phyloP scores from a whole-genome alignment of 2,329 filamentous ascomycete genomes.

The Fusarium sp. region DNA sequence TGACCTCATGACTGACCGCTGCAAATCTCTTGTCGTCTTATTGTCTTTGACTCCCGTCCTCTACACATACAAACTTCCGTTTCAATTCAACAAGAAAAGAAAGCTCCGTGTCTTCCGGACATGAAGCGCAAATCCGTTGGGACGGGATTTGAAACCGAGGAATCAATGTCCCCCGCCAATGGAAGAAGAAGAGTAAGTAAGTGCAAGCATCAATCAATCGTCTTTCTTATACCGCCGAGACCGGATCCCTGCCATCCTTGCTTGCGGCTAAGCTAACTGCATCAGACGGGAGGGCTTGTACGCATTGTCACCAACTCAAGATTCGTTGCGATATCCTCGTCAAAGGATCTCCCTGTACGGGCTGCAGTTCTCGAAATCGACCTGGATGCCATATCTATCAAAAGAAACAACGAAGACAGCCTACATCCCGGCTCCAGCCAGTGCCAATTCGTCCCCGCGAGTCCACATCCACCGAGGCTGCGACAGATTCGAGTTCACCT shows the following conservation, averaged over 20 bases:
- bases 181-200: background rate
- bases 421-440: conserved; percentile 19
- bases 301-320: conserved; percentile 59
- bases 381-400: conserved; percentile 57
- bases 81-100: background rate
- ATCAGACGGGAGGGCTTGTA: conserved; percentile 53
- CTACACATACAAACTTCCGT: background rate
- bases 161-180: background rate
- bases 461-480: background rate
- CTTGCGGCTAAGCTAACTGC: background rate
- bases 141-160: background rate
- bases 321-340: conserved; percentile 59
- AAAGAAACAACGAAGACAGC: conserved; percentile 51
- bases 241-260: background rate
- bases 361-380: conserved; percentile 54
- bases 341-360: conserved; percentile 58
- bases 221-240: background rate
- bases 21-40: too few relatives aligned
- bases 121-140: background rate
- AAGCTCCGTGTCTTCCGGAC: background rate
- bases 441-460: conserved; percentile 33
- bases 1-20: background rate
- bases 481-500: background rate
- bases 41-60: too few relatives aligned
- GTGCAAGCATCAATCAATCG: background rate